A percentile compares a stretch with the other conserved stretches of the same genome.
Evolutionary conservation across 257 asterid species (phyloP).

Genomic region (Solanum clarkiae): DNA sequence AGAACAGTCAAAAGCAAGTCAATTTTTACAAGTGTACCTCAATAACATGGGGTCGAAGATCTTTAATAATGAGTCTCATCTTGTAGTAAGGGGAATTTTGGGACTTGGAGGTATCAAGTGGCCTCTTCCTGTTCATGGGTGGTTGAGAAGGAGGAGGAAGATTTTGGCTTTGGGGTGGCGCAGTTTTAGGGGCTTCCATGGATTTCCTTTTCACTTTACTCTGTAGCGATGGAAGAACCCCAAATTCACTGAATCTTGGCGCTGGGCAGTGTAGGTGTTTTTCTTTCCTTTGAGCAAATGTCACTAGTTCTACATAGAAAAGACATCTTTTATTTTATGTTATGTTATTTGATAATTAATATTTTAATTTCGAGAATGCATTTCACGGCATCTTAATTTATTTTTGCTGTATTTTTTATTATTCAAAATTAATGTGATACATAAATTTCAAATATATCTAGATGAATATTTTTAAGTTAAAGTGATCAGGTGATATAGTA

Average conservation of each 20-base stretch:
- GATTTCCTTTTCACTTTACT: not conserved
- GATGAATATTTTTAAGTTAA: not conserved
- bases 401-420: not conserved
- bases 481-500: not conserved
- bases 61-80: slow-evolving; percentile 49
- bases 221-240: not conserved
- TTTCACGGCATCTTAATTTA: not conserved
- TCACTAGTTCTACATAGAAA: too few relatives aligned
- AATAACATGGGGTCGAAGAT: slow-evolving; percentile 71
- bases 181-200: slow-evolving; percentile 27
- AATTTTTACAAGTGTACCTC: slow-evolving; percentile 28
- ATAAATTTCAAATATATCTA: not conserved
- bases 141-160: not conserved
- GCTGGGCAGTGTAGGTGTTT: not conserved
- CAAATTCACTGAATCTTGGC: not conserved
- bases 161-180: not conserved
- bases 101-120: slow-evolving; percentile 23
- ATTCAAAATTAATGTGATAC: not conserved
- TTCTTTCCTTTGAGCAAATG: not conserved
- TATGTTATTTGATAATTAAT: too few relatives aligned
- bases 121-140: slow-evolving; percentile 35
- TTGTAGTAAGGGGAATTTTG: slow-evolving; percentile 54
- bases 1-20: not conserved
- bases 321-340: too few relatives aligned
- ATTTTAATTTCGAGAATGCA: too few relatives aligned